Base-by-base conservation (phyloP, 805 yeast genomes). In the Ogataea henricii region DNA sequence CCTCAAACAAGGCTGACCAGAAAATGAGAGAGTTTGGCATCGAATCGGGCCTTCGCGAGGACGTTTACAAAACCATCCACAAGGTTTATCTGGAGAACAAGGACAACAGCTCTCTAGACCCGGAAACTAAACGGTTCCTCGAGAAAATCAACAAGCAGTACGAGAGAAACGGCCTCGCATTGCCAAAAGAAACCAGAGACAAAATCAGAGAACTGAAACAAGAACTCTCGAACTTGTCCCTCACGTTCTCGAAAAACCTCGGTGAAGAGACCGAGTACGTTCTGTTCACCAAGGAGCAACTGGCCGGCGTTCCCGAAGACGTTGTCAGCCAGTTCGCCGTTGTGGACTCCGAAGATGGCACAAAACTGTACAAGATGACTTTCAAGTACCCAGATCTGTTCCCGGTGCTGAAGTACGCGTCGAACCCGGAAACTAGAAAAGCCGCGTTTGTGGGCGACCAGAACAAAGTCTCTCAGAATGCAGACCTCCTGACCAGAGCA, bases 331-430 rank as follows among this genome's bases (percentile, higher is more conserved):
- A 78, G 59, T 84, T 82, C 58, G 85, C 77, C 45, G 68, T 66
- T 47, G 69, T 71, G 20, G 68, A 69, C 29, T 37, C 16, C 17
- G 57, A 54, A 5, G 75, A 70, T 17, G 79, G 71, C 18, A 73
- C 68, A 14, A 67, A 65, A 14, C 65, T 68, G 44, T 71, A 64
- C 55, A 84, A 84, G 60, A 85, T 89, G 73, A 85, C 94, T 2
- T 87, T 79, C 71, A 87, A 89, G 65, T 86, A 85, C 59, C 94
- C 96, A 1, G 96, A 88, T 61, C 65, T 85, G 40, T 70, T 84
- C 52, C 95, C 95, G 1, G 85, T 85, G n/a, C 66, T 87, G 65
- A 85, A 86, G 63, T 82, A 82, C 64, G 91, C 95, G 36, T 72
- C 74, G 47, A 68, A 68, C 53, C 75, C 82, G 36, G 77, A 76